Percentiles rank a stretch among this genome's conserved stretches.
Conservation (phyloP, 2,329 filamentous ascomycete species). For the Coniochaeta sp. region DNA sequence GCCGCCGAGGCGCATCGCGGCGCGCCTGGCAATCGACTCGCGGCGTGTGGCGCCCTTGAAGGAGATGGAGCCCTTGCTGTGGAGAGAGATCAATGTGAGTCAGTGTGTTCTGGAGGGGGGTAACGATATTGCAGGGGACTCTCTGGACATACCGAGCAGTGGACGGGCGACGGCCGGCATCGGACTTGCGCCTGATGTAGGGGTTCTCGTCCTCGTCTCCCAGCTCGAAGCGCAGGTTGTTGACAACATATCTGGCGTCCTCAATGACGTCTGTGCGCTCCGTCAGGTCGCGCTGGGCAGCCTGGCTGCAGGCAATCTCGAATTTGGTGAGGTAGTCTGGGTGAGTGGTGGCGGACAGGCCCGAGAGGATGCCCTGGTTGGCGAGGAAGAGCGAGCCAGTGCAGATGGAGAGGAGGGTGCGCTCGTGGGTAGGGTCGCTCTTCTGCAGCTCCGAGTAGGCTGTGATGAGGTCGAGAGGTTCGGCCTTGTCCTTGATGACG, state of each 20-base stretch:
- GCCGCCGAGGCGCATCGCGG: constrained; percentile 64
- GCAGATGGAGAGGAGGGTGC: constrained; percentile 73
- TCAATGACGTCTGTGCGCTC: constrained; percentile 80
- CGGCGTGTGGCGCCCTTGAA: constrained; percentile 67
- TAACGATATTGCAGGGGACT: neutral
- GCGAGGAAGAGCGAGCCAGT: constrained; percentile 74
- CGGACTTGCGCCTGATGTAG: constrained; percentile 71
- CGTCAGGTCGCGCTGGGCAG: constrained; percentile 59
- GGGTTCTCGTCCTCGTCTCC: constrained; percentile 77
- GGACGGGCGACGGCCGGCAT: constrained; percentile 53
- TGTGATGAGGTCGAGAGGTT: constrained; percentile 66
- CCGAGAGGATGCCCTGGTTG: constrained; percentile 68
- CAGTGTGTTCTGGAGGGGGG: neutral
- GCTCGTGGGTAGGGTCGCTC: constrained; percentile 70
- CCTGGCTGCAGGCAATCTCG: constrained; percentile 73
- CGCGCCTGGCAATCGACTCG: constrained; percentile 74
- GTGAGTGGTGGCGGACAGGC: constrained; percentile 75
- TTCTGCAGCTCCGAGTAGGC: constrained; percentile 75
- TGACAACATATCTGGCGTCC: constrained; percentile 76
- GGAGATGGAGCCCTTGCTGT: constrained; percentile 76
- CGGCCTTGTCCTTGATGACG: constrained; percentile 59
- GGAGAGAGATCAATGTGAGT: constrained; percentile 15
- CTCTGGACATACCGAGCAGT: constrained; percentile 47
- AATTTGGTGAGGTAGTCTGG: constrained; percentile 73
- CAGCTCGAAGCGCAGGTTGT: constrained; percentile 83